These are phyloP conservation scores for Durotheca rogersii DNA, from an alignment of 495 filamentous ascomycete genomes.

Conservation along the genomic window DNA sequence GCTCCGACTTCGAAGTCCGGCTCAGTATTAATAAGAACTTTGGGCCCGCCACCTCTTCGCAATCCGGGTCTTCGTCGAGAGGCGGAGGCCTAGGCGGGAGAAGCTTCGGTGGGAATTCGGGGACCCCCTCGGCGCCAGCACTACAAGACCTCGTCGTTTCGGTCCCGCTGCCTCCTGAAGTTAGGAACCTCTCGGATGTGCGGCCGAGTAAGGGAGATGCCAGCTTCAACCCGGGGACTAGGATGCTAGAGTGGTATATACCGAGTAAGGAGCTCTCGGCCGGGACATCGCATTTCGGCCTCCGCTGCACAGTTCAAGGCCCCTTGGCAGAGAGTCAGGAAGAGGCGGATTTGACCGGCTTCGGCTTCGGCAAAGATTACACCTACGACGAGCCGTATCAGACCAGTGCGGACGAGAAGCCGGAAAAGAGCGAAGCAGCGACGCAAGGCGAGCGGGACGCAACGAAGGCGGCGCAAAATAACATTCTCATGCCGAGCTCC, in stretches of 20 bases:
- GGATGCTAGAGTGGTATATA: slow-evolving; percentile 79
- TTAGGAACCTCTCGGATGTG: slow-evolving; percentile 86
- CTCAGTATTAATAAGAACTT: slow-evolving; percentile 67
- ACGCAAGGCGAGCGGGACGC: slow-evolving; percentile 48
- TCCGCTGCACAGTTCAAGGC: slow-evolving; percentile 79
- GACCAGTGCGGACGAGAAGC: slow-evolving; percentile 34
- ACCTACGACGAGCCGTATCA: slow-evolving; percentile 64
- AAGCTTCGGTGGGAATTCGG: slow-evolving; percentile 45
- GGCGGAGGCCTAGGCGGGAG: slow-evolving; percentile 54
- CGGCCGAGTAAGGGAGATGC: slow-evolving; percentile 83
- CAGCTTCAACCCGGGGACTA: slow-evolving; percentile 69
- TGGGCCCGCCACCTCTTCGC: slow-evolving; percentile 43
- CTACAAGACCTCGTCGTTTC: slow-evolving; percentile 81
- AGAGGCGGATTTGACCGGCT: slow-evolving; percentile 53
- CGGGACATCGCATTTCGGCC: slow-evolving; percentile 64
- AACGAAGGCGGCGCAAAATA: slow-evolving; percentile 65
- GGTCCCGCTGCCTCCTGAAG: slow-evolving; percentile 75
- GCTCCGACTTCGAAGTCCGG: slow-evolving; percentile 86
- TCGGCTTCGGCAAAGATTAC: slow-evolving; percentile 56
- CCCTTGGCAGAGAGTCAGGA: slow-evolving; percentile 60
- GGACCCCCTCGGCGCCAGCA: slow-evolving; percentile 56
- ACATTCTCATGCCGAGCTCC: slow-evolving; percentile 85
- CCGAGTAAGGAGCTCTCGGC: slow-evolving; percentile 63
- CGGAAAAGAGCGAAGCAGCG: slow-evolving; percentile 43
- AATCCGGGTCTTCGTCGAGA: slow-evolving; percentile 50